These are phyloP conservation scores for Aquanectria penicillioides DNA, from an alignment of 2,329 filamentous ascomycete genomes.

Conservation along the genomic window DNA sequence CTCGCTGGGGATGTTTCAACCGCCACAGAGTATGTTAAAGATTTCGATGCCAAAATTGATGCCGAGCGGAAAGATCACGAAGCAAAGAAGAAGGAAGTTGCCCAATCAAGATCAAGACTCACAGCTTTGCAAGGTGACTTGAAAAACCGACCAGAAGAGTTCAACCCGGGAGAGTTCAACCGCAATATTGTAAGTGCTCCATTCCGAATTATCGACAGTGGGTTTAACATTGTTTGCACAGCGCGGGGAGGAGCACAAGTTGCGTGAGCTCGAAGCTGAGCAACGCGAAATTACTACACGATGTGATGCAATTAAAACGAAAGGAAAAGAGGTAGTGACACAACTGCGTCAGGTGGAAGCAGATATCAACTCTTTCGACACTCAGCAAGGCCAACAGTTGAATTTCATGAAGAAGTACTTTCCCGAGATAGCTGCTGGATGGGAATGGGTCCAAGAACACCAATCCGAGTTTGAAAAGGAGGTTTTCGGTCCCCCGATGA, in stretches of 20 bases:
- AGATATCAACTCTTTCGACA: slow-evolving; percentile 71
- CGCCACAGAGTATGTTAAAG: slow-evolving; percentile 53
- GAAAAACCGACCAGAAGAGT: slow-evolving; percentile 70
- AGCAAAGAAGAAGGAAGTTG: slow-evolving; percentile 62
- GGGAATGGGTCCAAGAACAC: slow-evolving; percentile 85
- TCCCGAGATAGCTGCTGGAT: slow-evolving; percentile 73
- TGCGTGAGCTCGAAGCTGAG: slow-evolving; percentile 61
- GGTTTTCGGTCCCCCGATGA: slow-evolving; percentile 82
- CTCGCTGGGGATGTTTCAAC: slow-evolving; percentile 51
- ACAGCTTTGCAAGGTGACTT: slow-evolving; percentile 70
- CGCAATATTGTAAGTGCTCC: slow-evolving; percentile 70
- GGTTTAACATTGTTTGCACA: slow-evolving; percentile 47
- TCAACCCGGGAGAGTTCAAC: slow-evolving; percentile 77
- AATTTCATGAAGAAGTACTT: slow-evolving; percentile 70
- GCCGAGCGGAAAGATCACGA: slow-evolving; percentile 61
- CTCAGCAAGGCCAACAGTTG: slow-evolving; percentile 78
- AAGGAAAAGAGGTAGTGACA: slow-evolving; percentile 53
- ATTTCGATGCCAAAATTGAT: slow-evolving; percentile 55
- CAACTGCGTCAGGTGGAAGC: slow-evolving; percentile 52
- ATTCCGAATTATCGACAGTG: not conserved
- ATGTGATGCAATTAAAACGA: slow-evolving; percentile 52
- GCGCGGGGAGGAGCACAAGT: slow-evolving; percentile 69
- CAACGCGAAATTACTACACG: slow-evolving; percentile 50
- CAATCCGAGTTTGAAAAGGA: slow-evolving; percentile 74
- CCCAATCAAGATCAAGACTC: slow-evolving; percentile 65